phyloP scores from a whole-genome alignment of 371 early-diverging fungal genomes.

The Cladochytrium tenue region DNA sequence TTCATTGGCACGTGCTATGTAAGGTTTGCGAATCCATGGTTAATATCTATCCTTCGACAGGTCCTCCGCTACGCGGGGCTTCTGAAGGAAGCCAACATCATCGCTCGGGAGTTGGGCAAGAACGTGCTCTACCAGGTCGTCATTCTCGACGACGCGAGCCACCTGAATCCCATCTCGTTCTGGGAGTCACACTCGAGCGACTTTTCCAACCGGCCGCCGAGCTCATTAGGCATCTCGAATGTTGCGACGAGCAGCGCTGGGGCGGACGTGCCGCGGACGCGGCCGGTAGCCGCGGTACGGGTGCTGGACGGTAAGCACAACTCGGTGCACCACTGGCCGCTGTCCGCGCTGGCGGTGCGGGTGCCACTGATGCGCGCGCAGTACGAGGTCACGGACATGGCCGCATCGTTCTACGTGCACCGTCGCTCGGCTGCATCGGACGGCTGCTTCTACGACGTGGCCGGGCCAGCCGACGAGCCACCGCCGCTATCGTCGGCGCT shows the following conservation, averaged over 20 bases:
- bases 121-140: slow-evolving; percentile 80
- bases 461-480: not conserved
- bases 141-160: slow-evolving; percentile 62
- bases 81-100: slow-evolving; percentile 86
- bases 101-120: slow-evolving; percentile 75
- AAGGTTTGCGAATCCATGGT: not conserved
- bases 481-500: not conserved
- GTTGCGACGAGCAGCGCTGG: not conserved
- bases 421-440: slow-evolving; percentile 9
- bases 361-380: slow-evolving; percentile 77
- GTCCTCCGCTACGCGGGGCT: slow-evolving; percentile 70
- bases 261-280: not conserved
- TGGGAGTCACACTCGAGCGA: slow-evolving; percentile 48
- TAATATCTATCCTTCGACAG: not conserved
- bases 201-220: not conserved
- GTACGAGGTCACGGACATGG: slow-evolving; percentile 72
- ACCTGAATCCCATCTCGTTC: slow-evolving; percentile 56
- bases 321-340: slow-evolving; percentile 73
- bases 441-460: slow-evolving; percentile 17
- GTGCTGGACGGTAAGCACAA: slow-evolving; percentile 56
- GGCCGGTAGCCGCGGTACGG: slow-evolving; percentile 20
- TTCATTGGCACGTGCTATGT: too few species aligned
- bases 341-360: slow-evolving; percentile 65
- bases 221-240: too few species aligned
- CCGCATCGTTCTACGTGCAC: slow-evolving; percentile 34